These are phyloP conservation scores for Eucalyptus grandis DNA, from an alignment of 345 rosid species.

Conservation along the genomic window DNA sequence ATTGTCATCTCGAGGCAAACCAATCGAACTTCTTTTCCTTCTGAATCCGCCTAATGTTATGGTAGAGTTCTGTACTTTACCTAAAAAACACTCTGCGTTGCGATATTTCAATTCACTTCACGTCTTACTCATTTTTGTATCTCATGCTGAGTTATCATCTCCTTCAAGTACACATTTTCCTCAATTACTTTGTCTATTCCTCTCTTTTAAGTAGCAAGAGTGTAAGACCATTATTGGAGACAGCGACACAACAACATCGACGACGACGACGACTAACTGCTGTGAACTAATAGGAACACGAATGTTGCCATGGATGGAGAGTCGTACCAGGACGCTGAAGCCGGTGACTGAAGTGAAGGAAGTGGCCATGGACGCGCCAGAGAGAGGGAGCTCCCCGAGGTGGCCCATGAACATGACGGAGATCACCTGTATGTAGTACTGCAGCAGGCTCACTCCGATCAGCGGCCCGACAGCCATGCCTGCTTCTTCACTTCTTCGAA, in stretches of 20 bases:
- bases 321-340: conserved; percentile 23
- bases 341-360: conserved; percentile 39
- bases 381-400: conserved; percentile 28
- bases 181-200: neutral
- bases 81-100: neutral
- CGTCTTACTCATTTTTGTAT: neutral
- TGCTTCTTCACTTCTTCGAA: conserved; percentile 23
- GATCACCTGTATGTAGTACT: conserved; percentile 24
- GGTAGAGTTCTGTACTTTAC: neutral
- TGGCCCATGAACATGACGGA: conserved; percentile 38
- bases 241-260: neutral
- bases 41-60: neutral
- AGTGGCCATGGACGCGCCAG: conserved; percentile 33
- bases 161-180: neutral
- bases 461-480: conserved; percentile 28
- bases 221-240: neutral
- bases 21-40: neutral
- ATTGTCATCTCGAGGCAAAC: neutral
- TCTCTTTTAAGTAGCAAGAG: neutral
- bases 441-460: conserved; percentile 17
- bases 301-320: neutral
- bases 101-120: neutral
- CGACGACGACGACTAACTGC: neutral
- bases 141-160: neutral
- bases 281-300: neutral